These are phyloP conservation scores for Edaphochlamys debaryana DNA, from an alignment of 139 green algal genomes.

Conservation along the genomic window DNA sequence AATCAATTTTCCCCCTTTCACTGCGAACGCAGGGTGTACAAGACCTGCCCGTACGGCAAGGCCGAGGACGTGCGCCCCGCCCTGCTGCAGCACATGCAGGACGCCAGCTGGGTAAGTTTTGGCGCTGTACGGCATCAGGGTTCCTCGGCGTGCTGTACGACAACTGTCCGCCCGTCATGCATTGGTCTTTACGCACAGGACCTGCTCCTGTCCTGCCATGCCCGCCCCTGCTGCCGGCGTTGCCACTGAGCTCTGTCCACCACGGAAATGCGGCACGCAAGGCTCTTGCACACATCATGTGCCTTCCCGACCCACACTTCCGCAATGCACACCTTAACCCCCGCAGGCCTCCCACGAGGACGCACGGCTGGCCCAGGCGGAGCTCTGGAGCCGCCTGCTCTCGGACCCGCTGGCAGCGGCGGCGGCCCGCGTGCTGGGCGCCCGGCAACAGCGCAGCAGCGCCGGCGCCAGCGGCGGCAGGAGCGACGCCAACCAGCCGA, in stretches of 20 bases:
- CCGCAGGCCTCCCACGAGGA: neutral
- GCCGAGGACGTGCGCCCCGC: neutral
- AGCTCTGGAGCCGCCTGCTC: neutral
- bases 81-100: neutral
- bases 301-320: neutral
- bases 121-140: no score
- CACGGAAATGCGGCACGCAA: no score
- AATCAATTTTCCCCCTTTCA: neutral
- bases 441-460: no score
- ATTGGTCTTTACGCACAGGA: no score
- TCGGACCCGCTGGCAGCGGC: no score
- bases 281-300: neutral
- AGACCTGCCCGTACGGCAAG: neutral
- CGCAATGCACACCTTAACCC: neutral
- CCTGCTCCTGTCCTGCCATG: no score
- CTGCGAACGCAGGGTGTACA: slow-evolving; percentile 8
- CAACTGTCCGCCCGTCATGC: no score
- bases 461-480: no score
- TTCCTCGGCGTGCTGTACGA: no score
- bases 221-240: neutral
- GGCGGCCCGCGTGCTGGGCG: no score
- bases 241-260: no score
- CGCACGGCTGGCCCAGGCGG: neutral
- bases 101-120: neutral
- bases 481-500: no score